These are phyloP conservation scores for Metschnikowia picachoensis DNA, from an alignment of 805 yeast species.

Conservation along the genomic window DNA sequence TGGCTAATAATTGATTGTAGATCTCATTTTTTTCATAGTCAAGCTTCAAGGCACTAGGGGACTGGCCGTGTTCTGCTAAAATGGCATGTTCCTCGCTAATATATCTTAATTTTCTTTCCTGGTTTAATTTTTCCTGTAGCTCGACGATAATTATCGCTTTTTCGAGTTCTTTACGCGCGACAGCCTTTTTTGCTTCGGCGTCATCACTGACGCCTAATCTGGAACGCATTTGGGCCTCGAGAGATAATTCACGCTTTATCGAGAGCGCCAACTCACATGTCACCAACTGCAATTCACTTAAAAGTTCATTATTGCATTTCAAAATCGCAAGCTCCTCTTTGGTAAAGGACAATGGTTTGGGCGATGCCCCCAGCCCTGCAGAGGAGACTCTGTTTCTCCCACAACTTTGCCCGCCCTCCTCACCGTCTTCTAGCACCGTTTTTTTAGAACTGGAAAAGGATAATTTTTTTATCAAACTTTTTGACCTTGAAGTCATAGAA, in stretches of 20 bases:
- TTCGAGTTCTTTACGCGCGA: slow-evolving; percentile 13
- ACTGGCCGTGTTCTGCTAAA: slow-evolving; percentile 47
- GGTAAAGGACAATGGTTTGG: slow-evolving; percentile 35
- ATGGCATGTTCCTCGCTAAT: slow-evolving; percentile 70
- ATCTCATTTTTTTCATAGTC: slow-evolving; percentile 54
- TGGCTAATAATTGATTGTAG: slow-evolving; percentile 42
- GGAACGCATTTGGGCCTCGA: slow-evolving; percentile 44
- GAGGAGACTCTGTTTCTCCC: slow-evolving; percentile 1
- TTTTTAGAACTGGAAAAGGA: slow-evolving; percentile 21
- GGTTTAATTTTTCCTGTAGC: slow-evolving; percentile 53
- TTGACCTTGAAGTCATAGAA: slow-evolving; percentile 27
- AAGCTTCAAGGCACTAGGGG: slow-evolving; percentile 53
- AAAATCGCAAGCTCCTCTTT: slow-evolving; percentile 61
- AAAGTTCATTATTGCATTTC: slow-evolving; percentile 53
- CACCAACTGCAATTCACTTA: slow-evolving; percentile 62
- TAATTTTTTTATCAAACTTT: slow-evolving; percentile 31
- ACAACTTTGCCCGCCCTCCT: not conserved
- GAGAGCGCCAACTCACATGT: slow-evolving; percentile 72
- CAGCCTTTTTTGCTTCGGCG: not conserved
- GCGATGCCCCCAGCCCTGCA: slow-evolving; percentile 1
- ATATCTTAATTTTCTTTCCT: slow-evolving; percentile 62
- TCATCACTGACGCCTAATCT: not conserved
- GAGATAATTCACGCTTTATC: slow-evolving; percentile 60
- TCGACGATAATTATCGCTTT: slow-evolving; percentile 40
- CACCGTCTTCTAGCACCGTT: not conserved